Base-by-base conservation (phyloP, 2,329 filamentous ascomycete species). In the Aspergillus novofumigatus region DNA sequence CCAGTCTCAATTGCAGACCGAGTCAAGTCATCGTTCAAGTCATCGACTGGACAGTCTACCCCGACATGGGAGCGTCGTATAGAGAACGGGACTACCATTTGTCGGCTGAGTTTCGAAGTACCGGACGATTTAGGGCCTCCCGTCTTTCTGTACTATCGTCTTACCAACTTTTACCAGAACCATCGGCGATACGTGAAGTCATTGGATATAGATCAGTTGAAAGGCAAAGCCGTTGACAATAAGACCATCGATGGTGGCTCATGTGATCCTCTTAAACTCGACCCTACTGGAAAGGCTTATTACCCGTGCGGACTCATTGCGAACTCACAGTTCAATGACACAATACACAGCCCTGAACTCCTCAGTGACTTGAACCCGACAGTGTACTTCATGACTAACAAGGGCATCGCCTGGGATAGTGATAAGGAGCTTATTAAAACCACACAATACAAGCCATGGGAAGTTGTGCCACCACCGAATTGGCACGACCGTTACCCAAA, bases 121-220 rank as follows among this genome's bases (percentile, higher is more conserved):
- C 91, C 91, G 1, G 87, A 93, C 67, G 79, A 86, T 57, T 87
- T 99, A 75, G 81, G 83, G 3, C 85, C 92, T 1, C 92, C 93
- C 0, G 90, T 99, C 10, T 84, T 93, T 59, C 86, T 97, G 75
- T 99, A 97, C 80, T 99, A 99, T 76, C 89, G 89, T 65, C 86
- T 99, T 61, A 93, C 91, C 57, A 96, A 97, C 77, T 99, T 99
- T 78, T 97, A 97, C 79, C 94, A 99, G 76, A 99, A 99, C 72
- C 94, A 99, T 72, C 89, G 94, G 63, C 88, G 93, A 74, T 99
- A 99, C 66, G 94, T 97, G 59, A 90, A 91, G 70, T 96, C 91
- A 1, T 89, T 96, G 68, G 89, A 92, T 69, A 83, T 87, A 56
- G 81, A 90, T 53, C 94, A 99, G 75, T 81, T 99, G 53, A 89